These are phyloP conservation scores for Alternaria sp. DNA, from an alignment of 2,329 filamentous ascomycete genomes.

Conservation along the genomic window DNA sequence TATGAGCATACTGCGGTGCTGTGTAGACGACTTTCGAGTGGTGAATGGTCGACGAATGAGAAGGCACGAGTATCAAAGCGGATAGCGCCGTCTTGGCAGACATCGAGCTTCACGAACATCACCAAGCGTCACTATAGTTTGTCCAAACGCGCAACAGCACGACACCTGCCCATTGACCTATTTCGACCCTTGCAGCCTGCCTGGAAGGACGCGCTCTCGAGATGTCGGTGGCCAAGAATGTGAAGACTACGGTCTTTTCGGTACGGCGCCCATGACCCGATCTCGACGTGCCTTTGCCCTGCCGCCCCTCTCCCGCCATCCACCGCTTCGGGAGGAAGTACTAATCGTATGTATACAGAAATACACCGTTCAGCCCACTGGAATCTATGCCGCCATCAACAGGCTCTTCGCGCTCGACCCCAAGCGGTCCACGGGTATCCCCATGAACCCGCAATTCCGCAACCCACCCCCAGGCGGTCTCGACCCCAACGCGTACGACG, in stretches of 20 bases:
- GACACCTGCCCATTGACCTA: constrained; percentile 33
- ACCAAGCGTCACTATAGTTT: constrained; percentile 33
- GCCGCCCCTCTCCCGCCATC: constrained; percentile 17
- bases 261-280: constrained; percentile 29
- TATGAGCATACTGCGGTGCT: not conserved
- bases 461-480: constrained; percentile 80
- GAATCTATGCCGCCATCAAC: constrained; percentile 87
- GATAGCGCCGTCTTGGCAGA: constrained; percentile 35
- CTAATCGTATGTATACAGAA: constrained; percentile 67
- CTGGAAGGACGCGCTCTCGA: constrained; percentile 25
- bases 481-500: constrained; percentile 76
- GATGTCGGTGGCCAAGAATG: constrained; percentile 43
- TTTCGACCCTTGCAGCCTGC: constrained; percentile 26
- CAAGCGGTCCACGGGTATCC: constrained; percentile 88
- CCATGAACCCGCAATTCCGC: constrained; percentile 91
- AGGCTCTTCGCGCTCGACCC: constrained; percentile 81
- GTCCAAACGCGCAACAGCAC: constrained; percentile 25
- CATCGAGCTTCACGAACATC: constrained; percentile 36
- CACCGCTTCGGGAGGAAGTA: not conserved
- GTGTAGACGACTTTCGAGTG: not conserved
- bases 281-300: constrained; percentile 3
- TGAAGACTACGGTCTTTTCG: constrained; percentile 37
- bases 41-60: constrained; percentile 20
- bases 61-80: constrained; percentile 23
- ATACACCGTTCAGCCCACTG: constrained; percentile 91